Evolutionary conservation across 257 asterid genomes (phyloP), one percentile per base, ranked within the genome.

Genomic region (Solanum pinnatisectum): DNA sequence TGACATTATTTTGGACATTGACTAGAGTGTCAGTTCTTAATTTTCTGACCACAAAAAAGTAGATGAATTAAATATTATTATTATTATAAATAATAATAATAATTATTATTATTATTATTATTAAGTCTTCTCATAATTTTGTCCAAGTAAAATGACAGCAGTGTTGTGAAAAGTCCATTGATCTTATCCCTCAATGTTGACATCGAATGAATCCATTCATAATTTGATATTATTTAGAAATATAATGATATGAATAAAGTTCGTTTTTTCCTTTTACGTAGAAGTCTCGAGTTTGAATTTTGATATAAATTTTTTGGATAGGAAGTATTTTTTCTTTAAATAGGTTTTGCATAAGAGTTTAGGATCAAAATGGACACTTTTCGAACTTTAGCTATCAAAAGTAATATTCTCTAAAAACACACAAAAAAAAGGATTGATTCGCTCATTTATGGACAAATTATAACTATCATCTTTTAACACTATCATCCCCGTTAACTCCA

Each of bases 91-190:
- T 42, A 42, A 65, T 10, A 15, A n/a, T n/a, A 8, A 40, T 7
- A 1, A 40, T n/a, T n/a, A n/a, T n/a, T n/a, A 42, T 4, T 14
- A 44, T 15, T 8, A 44, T 46, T 46, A 46, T 14, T 46, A 14
- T 2, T 15, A 16, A 81, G 68, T 46, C 85, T 30, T 81, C 18
- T 46, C 39, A 46, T 42, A 78, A 25, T 78, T 81, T 16, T 81
- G 27, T 81, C 85, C 85, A 81, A 46, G 68, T 46, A 81, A 81
- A 81, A 9, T 10, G 85, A 18, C 40, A 81, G 85, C 39, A 81
- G 36, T 49, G 42, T 81, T 3, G 12, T 27, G 85, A 27, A 46
- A 81, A 81, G 85, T 81, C 68, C 27, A 46, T 27, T 81, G 68
- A 10, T 81, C 68, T 46, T 81, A 81, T 81, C 68, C 6, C 15